Conservation (phyloP, 192 early-diverging fungal species). For the Coemansia sp. region DNA sequence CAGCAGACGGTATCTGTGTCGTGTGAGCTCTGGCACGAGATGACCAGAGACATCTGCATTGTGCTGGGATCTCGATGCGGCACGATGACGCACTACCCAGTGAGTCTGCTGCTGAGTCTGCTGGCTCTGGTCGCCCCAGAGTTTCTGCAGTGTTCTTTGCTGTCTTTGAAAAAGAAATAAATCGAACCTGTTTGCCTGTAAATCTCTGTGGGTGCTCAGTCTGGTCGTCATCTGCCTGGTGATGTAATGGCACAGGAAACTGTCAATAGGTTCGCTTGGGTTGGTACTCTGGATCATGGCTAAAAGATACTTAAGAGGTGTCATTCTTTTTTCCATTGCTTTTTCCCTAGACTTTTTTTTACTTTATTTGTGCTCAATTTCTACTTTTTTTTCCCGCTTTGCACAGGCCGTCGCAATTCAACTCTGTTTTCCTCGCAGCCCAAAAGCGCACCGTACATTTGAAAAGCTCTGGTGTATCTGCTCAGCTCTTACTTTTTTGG, state of each 20-base stretch:
- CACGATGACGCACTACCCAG: background rate
- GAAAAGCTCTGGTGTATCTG: background rate
- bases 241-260: background rate
- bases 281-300: no score
- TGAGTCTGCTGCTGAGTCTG: constrained; percentile 2
- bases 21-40: no score
- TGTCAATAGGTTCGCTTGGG: no score
- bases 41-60: background rate
- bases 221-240: background rate
- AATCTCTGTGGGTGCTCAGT: background rate
- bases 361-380: no score
- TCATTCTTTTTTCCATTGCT: no score
- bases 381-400: no score
- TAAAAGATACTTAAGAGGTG: no score
- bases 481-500: background rate
- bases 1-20: no score
- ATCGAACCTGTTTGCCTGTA: background rate
- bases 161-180: background rate
- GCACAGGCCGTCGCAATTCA: no score
- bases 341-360: no score
- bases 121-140: background rate
- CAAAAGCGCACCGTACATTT: background rate
- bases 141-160: background rate
- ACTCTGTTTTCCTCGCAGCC: no score
- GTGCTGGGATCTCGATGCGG: background rate